A percentile compares a stretch with the other conserved stretches of the same genome.
Evolutionary conservation across 1,284 basidiomycete genomes (phyloP).

Genomic region (Ustilago loliicola): DNA sequence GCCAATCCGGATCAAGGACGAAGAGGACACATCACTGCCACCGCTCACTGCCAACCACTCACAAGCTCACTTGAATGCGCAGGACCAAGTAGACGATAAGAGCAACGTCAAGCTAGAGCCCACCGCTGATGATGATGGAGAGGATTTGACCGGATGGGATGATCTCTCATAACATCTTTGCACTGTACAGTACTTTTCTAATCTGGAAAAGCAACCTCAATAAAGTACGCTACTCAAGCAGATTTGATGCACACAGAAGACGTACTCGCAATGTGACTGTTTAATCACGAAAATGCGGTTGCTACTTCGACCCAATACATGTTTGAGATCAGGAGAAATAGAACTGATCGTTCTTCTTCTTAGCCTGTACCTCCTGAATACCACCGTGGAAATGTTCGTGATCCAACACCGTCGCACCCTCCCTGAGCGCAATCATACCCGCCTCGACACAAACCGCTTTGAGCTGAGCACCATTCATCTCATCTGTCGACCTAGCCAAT

Average conservation of each 20-base stretch:
- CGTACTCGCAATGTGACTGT: background rate
- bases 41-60: background rate
- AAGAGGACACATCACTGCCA: background rate
- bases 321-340: conserved; percentile 53
- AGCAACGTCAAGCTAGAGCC: conserved; percentile 25
- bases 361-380: conserved; percentile 70
- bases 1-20: conserved; percentile 19
- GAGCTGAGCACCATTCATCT: conserved; percentile 80
- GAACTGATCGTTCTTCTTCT: conserved; percentile 70
- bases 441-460: conserved; percentile 83
- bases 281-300: background rate
- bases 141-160: conserved; percentile 49
- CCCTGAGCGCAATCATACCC: conserved; percentile 96
- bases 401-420: conserved; percentile 80
- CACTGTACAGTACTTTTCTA: background rate
- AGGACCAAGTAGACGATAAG: conserved; percentile 8
- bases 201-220: background rate
- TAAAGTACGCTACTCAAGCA: background rate
- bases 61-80: background rate
- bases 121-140: background rate
- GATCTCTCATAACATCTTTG: conserved; percentile 19
- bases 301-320: background rate
- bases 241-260: background rate
- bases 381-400: conserved; percentile 70
- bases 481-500: conserved; percentile 80